These are phyloP conservation scores for Collybia nuda DNA, from an alignment of 768 basidiomycete genomes.

Conservation along the genomic window DNA sequence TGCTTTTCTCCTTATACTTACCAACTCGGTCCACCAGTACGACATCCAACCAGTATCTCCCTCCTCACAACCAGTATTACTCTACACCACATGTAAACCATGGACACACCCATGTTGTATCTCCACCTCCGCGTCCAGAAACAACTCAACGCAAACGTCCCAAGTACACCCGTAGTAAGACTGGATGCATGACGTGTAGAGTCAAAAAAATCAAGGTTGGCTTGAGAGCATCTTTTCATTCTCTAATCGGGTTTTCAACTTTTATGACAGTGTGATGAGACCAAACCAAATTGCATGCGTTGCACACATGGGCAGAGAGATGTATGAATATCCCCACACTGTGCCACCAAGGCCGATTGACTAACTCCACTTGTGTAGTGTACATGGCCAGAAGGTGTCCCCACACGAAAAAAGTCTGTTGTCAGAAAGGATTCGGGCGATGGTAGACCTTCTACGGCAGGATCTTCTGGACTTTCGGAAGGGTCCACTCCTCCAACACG, in stretches of 20 bases:
- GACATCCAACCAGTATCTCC: constrained; percentile 37
- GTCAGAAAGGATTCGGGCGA: constrained; percentile 59
- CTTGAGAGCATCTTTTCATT: constrained; percentile 6
- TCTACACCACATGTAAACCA: constrained; percentile 36
- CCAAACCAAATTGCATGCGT: constrained; percentile 83
- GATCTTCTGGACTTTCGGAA: constrained; percentile 71
- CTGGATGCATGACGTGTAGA: constrained; percentile 91
- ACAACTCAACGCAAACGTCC: constrained; percentile 70
- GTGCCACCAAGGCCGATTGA: constrained; percentile 2
- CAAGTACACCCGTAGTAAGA: constrained; percentile 94
- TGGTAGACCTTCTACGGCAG: constrained; percentile 71
- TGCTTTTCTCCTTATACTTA: constrained; percentile 10
- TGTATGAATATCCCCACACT: constrained; percentile 39
- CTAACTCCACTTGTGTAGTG: constrained; percentile 43
- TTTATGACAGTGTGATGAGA: constrained; percentile 77
- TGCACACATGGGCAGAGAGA: constrained; percentile 86
- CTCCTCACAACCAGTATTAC: constrained; percentile 39
- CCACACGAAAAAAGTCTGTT: constrained; percentile 64
- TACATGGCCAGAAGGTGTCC: constrained; percentile 82
- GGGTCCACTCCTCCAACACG: constrained; percentile 72
- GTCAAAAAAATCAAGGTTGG: constrained; percentile 92
- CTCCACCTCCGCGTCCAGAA: constrained; percentile 49
- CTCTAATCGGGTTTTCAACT: constrained; percentile 4
- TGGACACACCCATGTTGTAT: constrained; percentile 47
- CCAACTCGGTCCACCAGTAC: constrained; percentile 29